Conservation (phyloP, 441 rosid genomes). For the Erodium moschatum region DNA sequence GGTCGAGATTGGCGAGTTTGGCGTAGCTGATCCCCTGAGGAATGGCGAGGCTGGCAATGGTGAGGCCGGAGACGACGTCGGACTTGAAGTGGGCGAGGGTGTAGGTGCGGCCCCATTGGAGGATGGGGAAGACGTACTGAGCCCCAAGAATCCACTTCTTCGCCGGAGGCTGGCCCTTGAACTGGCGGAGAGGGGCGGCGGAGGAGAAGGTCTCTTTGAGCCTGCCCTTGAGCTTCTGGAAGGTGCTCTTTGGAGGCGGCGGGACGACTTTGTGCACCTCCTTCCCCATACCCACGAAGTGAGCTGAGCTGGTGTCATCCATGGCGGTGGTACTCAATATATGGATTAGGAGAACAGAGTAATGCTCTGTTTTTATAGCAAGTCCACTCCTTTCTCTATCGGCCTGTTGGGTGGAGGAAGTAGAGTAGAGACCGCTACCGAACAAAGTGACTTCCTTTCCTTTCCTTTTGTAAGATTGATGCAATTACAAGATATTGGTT, state of each 20-base stretch:
- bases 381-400: not conserved
- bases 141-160: conserved; percentile 48
- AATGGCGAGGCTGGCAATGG: conserved; percentile 98
- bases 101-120: conserved; percentile 71
- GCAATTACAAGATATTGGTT: no score
- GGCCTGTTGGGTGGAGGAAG: not conserved
- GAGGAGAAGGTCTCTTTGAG: conserved; percentile 74
- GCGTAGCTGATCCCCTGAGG: conserved; percentile 99
- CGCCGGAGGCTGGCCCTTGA: conserved; percentile 62
- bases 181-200: conserved; percentile 76
- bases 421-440: not conserved
- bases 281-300: not conserved
- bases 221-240: conserved; percentile 55
- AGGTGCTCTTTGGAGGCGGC: conserved; percentile 54
- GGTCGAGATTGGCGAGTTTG: conserved; percentile 91
- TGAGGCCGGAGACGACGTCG: conserved; percentile 83
- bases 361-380: not conserved
- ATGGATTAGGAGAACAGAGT: not conserved
- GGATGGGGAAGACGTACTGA: conserved; percentile 68
- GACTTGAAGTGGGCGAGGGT: conserved; percentile 56
- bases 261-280: conserved; percentile 58
- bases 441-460: not conserved
- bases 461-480: no score
- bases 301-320: not conserved
- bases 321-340: not conserved